Percentiles rank a stretch among this genome's conserved stretches.
Evolutionary conservation across 176 grass and related monocot genomes (phyloP).

Genomic region (Thinopyrum elongatum): DNA sequence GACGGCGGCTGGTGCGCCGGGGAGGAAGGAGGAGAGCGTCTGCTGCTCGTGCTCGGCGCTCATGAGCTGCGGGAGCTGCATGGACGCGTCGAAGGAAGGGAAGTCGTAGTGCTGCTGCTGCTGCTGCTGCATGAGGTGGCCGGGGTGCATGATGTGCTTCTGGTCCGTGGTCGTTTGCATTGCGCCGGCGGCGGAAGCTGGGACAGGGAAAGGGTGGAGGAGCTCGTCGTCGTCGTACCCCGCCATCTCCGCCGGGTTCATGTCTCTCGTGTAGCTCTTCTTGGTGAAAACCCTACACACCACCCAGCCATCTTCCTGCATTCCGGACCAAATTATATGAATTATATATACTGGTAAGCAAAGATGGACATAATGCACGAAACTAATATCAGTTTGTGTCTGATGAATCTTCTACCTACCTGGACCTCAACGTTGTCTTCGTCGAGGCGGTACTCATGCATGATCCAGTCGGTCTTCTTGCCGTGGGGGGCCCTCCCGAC

Average conservation of each 20-base stretch:
- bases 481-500: slow-evolving; percentile 89
- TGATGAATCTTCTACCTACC: slow-evolving; percentile 23
- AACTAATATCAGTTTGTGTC: not conserved
- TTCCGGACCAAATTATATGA: slow-evolving; percentile 18
- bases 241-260: slow-evolving; percentile 37
- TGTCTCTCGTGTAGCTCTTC: slow-evolving; percentile 66
- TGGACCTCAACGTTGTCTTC: slow-evolving; percentile 57
- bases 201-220: slow-evolving; percentile 31
- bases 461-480: slow-evolving; percentile 96
- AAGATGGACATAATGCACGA: not conserved
- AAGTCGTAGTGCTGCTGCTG: slow-evolving; percentile 37
- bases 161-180: slow-evolving; percentile 28
- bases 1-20: slow-evolving; percentile 12
- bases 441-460: slow-evolving; percentile 89
- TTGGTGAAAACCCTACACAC: slow-evolving; percentile 99
- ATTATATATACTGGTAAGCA: not conserved
- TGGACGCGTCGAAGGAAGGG: slow-evolving; percentile 62
- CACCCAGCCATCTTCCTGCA: slow-evolving; percentile 98
- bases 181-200: not conserved
- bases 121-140: slow-evolving; percentile 29
- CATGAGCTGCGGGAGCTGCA: slow-evolving; percentile 87
- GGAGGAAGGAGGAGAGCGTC: slow-evolving; percentile 21
- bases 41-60: slow-evolving; percentile 47
- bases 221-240: slow-evolving; percentile 59
- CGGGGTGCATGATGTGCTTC: slow-evolving; percentile 44